phyloP scores from a whole-genome alignment of 352 stramenopile genomes.

The Globisporangium ultimum region DNA sequence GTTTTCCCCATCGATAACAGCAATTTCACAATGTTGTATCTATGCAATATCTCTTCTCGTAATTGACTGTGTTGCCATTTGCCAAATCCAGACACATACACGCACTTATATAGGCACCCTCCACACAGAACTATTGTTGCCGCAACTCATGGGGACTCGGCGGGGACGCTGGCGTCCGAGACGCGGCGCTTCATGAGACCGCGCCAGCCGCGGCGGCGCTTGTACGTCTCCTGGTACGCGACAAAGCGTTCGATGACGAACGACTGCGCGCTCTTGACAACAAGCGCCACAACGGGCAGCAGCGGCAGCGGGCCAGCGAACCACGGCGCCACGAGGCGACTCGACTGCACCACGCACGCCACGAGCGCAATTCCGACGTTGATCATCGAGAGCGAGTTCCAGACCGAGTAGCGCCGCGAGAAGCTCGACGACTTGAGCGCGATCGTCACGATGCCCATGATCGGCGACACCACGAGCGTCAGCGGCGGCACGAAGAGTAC shows the following conservation, averaged over 20 bases:
- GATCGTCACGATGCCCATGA: conserved; percentile 73
- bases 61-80: too few relatives aligned
- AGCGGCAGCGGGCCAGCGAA: conserved; percentile 70
- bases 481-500: conserved; percentile 69
- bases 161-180: conserved; percentile 70
- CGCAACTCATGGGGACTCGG: conserved; percentile 55
- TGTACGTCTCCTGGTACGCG: conserved; percentile 74
- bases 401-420: conserved; percentile 67
- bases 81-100: too few relatives aligned
- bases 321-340: conserved; percentile 73
- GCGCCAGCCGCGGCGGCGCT: conserved; percentile 67
- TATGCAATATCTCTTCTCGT: too few relatives aligned
- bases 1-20: too few relatives aligned
- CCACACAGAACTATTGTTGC: too few relatives aligned
- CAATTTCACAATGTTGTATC: too few relatives aligned
- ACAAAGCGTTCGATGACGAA: conserved; percentile 75
- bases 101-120: too few relatives aligned
- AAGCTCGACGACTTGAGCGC: conserved; percentile 69
- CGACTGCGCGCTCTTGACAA: conserved; percentile 63
- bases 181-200: conserved; percentile 81
- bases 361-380: conserved; percentile 70
- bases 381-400: conserved; percentile 78
- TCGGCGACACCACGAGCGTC: conserved; percentile 63
- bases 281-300: conserved; percentile 61
- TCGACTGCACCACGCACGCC: conserved; percentile 57